Conservation (phyloP, 2,329 filamentous ascomycete species). For the Trichoderma lentiforme region DNA sequence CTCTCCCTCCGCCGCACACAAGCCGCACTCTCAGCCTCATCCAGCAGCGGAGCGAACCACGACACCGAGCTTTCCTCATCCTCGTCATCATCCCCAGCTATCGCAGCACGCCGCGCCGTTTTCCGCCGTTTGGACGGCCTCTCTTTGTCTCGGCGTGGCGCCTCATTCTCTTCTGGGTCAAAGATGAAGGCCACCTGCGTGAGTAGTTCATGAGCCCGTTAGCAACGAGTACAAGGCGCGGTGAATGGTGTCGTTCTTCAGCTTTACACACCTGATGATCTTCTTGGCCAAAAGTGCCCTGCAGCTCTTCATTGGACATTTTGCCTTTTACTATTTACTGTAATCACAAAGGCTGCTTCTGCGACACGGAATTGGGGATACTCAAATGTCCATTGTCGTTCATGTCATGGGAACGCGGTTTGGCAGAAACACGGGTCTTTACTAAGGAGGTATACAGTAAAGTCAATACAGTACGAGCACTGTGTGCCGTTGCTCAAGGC, state of each 20-base stretch:
- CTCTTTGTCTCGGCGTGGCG: slow-evolving; percentile 32
- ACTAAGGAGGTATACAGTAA: not conserved
- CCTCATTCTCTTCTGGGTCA: slow-evolving; percentile 45
- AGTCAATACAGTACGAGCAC: not conserved
- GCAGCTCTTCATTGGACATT: slow-evolving; percentile 26
- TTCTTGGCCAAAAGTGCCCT: slow-evolving; percentile 35
- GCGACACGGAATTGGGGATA: not conserved
- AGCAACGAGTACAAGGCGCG: not conserved
- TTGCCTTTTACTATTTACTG: not conserved
- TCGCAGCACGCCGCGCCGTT: slow-evolving; percentile 40
- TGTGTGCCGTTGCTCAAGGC: not conserved
- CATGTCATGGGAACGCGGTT: not conserved
- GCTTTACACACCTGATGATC: slow-evolving; percentile 41
- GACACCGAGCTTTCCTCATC: slow-evolving; percentile 19
- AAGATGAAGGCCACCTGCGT: slow-evolving; percentile 61
- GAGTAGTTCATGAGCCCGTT: not conserved
- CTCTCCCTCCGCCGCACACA: slow-evolving; percentile 53
- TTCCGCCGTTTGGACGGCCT: slow-evolving; percentile 57
- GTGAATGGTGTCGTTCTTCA: not conserved
- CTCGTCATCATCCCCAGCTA: slow-evolving; percentile 12
- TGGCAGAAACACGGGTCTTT: slow-evolving; percentile 2
- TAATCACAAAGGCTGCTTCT: not conserved
- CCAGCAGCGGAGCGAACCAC: slow-evolving; percentile 52
- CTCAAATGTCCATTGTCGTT: not conserved
- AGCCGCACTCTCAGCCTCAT: slow-evolving; percentile 49